A percentile compares a stretch with the other conserved stretches of the same genome.
Evolutionary conservation across 345 rosid species (phyloP).

Genomic region (Hibiscus tridactylites): DNA sequence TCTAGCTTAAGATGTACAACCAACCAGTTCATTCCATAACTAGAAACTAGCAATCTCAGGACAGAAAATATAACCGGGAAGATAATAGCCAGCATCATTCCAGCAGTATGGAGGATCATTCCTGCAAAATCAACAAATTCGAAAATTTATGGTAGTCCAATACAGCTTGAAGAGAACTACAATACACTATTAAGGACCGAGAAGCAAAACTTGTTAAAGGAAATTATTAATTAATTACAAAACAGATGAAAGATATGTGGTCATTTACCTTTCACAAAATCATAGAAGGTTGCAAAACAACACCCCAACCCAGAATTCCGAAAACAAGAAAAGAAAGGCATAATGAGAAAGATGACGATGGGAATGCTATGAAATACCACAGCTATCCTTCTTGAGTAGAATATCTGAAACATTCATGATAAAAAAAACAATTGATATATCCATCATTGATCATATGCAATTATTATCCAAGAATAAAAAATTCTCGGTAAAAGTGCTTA

Average conservation of each 20-base stretch:
- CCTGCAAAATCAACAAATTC: constrained; percentile 41
- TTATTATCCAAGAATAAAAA: constrained; percentile 1
- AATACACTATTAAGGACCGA: background rate
- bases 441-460: background rate
- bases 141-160: constrained; percentile 13
- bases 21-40: constrained; percentile 82
- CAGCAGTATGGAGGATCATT: constrained; percentile 56
- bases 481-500: constrained; percentile 1
- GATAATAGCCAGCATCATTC: constrained; percentile 56
- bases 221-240: constrained; percentile 1
- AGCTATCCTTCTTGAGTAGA: constrained; percentile 69
- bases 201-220: constrained; percentile 2
- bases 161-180: constrained; percentile 7
- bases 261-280: constrained; percentile 62
- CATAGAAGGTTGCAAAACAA: constrained; percentile 44
- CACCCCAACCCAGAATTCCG: constrained; percentile 34
- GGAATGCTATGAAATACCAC: constrained; percentile 68
- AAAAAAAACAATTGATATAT: constrained; percentile 1
- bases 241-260: background rate
- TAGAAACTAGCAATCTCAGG: constrained; percentile 59
- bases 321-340: constrained; percentile 56
- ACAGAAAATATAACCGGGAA: constrained; percentile 63
- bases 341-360: constrained; percentile 39
- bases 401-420: constrained; percentile 50
- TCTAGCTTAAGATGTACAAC: constrained; percentile 12